These are phyloP conservation scores for Colletotrichum ledebouriae DNA, from an alignment of 2,329 filamentous ascomycete species.

Conservation along the genomic window DNA sequence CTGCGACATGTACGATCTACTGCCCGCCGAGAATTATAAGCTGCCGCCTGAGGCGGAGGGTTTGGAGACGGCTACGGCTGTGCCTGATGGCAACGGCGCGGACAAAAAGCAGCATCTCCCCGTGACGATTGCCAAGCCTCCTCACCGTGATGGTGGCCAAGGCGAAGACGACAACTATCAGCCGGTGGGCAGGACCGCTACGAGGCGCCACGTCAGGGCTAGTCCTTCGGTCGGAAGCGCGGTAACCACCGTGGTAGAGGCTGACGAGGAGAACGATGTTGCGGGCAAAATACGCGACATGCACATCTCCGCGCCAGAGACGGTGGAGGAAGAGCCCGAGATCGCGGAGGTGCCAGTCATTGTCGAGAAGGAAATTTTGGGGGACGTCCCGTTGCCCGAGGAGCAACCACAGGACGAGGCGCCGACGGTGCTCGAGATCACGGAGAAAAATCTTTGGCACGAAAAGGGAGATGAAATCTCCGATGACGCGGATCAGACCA, in stretches of 20 bases:
- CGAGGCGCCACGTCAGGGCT: conserved; percentile 83
- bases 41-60: conserved; percentile 94
- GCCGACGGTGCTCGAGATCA: conserved; percentile 39
- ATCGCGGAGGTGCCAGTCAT: conserved; percentile 57
- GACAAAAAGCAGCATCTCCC: conserved; percentile 49
- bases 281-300: conserved; percentile 61
- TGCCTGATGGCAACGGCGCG: conserved; percentile 55
- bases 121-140: conserved; percentile 53
- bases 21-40: conserved; percentile 96
- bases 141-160: conserved; percentile 48
- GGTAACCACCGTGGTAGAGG: conserved; percentile 85
- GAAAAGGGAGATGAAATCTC: conserved; percentile 15
- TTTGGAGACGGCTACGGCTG: conserved; percentile 65
- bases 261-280: conserved; percentile 74
- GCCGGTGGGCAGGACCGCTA: conserved; percentile 75
- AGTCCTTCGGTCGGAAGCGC: conserved; percentile 84
- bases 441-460: neutral
- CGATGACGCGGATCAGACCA: conserved; percentile 3
- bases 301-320: conserved; percentile 66
- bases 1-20: conserved; percentile 89
- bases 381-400: conserved; percentile 39
- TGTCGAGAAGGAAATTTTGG: conserved; percentile 53
- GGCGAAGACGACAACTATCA: conserved; percentile 64
- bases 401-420: conserved; percentile 44
- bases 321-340: conserved; percentile 67